Conservation (phyloP, 805 yeast genomes). For the Sugiyamaella marilandica region DNA sequence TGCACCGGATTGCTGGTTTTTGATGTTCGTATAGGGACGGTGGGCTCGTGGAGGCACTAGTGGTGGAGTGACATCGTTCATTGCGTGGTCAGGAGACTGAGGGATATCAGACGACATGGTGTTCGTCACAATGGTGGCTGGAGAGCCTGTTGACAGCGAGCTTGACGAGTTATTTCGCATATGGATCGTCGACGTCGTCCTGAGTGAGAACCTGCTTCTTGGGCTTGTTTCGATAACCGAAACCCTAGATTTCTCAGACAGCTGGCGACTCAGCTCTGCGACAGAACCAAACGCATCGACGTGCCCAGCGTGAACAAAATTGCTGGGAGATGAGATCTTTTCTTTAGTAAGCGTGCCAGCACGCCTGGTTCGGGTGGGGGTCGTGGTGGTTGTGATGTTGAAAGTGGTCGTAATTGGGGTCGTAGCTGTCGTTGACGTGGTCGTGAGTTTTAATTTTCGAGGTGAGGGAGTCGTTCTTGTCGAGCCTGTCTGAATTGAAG, state of each 20-base stretch:
- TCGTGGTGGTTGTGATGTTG: background rate
- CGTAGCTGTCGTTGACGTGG: background rate
- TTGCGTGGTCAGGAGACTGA: background rate
- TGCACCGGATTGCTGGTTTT: background rate
- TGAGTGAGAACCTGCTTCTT: background rate
- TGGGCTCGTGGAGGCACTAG: conserved; percentile 5
- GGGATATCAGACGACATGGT: background rate
- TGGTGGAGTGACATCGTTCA: background rate
- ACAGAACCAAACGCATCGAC: conserved; percentile 16
- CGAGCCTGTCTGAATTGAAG: background rate
- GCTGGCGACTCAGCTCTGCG: background rate
- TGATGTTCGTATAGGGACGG: background rate
- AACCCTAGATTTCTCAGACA: background rate
- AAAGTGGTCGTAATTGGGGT: background rate
- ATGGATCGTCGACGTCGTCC: background rate
- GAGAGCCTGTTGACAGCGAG: conserved; percentile 2
- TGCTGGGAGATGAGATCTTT: conserved; percentile 21
- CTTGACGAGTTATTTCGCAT: background rate
- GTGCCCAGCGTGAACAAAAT: conserved; percentile 24
- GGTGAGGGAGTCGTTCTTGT: background rate
- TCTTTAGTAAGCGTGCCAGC: conserved; percentile 10
- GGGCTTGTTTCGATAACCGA: background rate
- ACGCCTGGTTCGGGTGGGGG: background rate
- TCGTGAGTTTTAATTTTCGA: background rate
- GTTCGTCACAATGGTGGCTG: background rate